Conservation (phyloP, 2,329 filamentous ascomycete species). For the Colletotrichum sp. region DNA sequence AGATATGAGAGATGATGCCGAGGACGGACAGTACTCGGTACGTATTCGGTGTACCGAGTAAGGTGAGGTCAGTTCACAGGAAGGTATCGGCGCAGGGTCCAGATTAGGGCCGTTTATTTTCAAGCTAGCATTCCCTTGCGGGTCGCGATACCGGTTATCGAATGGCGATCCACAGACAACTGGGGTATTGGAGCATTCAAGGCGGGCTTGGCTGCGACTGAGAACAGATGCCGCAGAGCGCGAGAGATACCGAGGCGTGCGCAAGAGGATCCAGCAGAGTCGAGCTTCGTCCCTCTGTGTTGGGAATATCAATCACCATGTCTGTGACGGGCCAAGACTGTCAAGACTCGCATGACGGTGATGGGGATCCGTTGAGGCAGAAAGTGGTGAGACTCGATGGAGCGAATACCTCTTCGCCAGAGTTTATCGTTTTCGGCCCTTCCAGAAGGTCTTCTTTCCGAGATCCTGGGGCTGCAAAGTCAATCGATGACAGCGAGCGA, state of each 20-base stretch:
- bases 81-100: slow-evolving; percentile 1
- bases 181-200: neutral
- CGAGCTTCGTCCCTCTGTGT: neutral
- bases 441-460: neutral
- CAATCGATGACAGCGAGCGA: slow-evolving; percentile 11
- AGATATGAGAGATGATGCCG: slow-evolving; percentile 1
- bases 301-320: neutral
- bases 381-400: neutral
- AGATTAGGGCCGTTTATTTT: slow-evolving; percentile 18
- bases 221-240: neutral
- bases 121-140: neutral
- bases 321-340: neutral
- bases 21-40: neutral
- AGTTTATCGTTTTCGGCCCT: neutral
- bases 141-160: neutral
- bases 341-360: neutral
- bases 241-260: neutral
- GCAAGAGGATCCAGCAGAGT: neutral
- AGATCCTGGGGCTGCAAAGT: neutral
- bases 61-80: neutral
- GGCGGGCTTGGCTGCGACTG: neutral
- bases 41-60: neutral
- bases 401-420: neutral
- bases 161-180: slow-evolving; percentile 5
- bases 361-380: neutral